phyloP scores from a whole-genome alignment of 495 filamentous ascomycete species.

The Trichoderma reesei region DNA sequence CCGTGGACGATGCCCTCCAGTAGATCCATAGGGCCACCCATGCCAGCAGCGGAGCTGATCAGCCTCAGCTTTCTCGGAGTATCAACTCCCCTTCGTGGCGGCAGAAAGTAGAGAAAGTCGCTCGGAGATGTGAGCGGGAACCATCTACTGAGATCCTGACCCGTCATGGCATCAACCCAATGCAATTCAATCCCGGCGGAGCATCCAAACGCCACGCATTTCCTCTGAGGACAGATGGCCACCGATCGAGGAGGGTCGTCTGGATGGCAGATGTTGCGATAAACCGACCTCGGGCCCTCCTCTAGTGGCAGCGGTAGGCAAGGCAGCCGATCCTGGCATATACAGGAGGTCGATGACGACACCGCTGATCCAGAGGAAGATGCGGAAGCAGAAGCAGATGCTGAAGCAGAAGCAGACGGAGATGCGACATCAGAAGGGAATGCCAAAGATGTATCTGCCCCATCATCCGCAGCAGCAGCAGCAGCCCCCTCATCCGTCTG shows the following conservation, averaged over 20 bases:
- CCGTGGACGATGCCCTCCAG: not conserved
- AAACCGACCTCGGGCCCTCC: slow-evolving; percentile 31
- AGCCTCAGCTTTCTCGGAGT: slow-evolving; percentile 49
- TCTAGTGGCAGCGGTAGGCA: slow-evolving; percentile 18
- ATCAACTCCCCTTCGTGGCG: slow-evolving; percentile 44
- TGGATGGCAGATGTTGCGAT: slow-evolving; percentile 52
- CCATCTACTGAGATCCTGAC: slow-evolving; percentile 49
- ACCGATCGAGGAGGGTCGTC: slow-evolving; percentile 59
- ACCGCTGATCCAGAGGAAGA: not conserved
- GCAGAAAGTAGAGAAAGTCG: slow-evolving; percentile 59
- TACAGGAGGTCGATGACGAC: not conserved
- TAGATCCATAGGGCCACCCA: not conserved
- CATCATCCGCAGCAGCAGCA: too few relatives aligned
- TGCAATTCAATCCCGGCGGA: slow-evolving; percentile 59
- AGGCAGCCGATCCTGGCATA: not conserved
- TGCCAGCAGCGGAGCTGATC: slow-evolving; percentile 35
- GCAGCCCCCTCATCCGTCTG: not conserved
- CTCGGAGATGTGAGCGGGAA: slow-evolving; percentile 59
- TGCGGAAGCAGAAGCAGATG: not conserved
- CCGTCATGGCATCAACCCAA: slow-evolving; percentile 56
- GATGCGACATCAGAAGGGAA: not conserved
- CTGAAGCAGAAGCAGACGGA: not conserved
- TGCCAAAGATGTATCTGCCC: too few relatives aligned
- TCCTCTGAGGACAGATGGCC: slow-evolving; percentile 57
- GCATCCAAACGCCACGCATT: slow-evolving; percentile 64